Conservation (phyloP, 2,329 filamentous ascomycete species). For the Ambrosiella cleistominuta region DNA sequence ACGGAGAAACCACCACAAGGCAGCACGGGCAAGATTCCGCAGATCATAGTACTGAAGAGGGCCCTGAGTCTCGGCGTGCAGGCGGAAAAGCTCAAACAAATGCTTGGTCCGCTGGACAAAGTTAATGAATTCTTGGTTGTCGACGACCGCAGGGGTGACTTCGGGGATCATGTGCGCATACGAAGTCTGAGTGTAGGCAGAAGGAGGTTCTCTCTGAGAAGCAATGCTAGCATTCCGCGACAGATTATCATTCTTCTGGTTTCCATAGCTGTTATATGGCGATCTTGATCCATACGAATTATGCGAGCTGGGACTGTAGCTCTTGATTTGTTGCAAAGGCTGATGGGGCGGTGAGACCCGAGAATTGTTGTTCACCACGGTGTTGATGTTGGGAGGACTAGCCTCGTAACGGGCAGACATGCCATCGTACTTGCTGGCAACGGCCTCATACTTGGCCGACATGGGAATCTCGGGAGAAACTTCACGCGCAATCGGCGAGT, state of each 20-base stretch:
- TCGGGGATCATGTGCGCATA: constrained; percentile 3
- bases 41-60: constrained; percentile 46
- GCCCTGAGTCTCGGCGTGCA: constrained; percentile 58
- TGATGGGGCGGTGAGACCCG: background rate
- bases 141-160: background rate
- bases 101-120: constrained; percentile 57
- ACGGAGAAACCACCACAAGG: constrained; percentile 78
- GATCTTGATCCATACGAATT: constrained; percentile 3
- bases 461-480: constrained; percentile 9
- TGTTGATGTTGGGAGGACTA: background rate
- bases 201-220: constrained; percentile 17
- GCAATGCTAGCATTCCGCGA: constrained; percentile 16
- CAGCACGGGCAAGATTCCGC: constrained; percentile 52
- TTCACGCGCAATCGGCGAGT: constrained; percentile 8
- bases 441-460: background rate
- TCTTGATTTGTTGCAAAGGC: constrained; percentile 2
- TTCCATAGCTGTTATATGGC: background rate
- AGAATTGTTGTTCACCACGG: background rate
- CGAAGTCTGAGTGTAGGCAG: constrained; percentile 10
- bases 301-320: constrained; percentile 7
- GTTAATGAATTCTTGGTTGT: constrained; percentile 29
- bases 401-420: constrained; percentile 7
- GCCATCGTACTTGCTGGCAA: constrained; percentile 1
- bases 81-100: constrained; percentile 55
- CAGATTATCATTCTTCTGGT: constrained; percentile 10